These are phyloP conservation scores for Neoboletus subvelutipes DNA, from an alignment of 768 basidiomycete species.

Conservation along the genomic window DNA sequence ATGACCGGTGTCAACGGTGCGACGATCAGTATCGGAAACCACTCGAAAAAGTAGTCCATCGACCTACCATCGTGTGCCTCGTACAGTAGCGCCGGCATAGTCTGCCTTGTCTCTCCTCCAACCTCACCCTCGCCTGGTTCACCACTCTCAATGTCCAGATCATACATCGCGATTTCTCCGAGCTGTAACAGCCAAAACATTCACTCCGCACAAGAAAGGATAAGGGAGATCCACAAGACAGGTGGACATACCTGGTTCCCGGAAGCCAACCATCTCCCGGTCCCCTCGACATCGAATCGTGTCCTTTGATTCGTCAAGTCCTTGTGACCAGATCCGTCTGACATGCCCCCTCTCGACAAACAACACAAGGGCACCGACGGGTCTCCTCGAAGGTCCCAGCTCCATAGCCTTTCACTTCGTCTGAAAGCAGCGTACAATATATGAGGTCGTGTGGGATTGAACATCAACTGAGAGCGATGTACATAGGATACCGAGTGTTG, in stretches of 20 bases:
- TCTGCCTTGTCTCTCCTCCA: slow-evolving; percentile 12
- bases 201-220: neutral
- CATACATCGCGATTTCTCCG: slow-evolving; percentile 62
- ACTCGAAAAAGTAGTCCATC: neutral
- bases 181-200: slow-evolving; percentile 35
- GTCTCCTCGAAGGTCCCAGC: slow-evolving; percentile 78
- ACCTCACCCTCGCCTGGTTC: slow-evolving; percentile 1
- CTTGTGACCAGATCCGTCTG: neutral
- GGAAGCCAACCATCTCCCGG: slow-evolving; percentile 59
- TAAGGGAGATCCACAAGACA: neutral
- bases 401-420: slow-evolving; percentile 53
- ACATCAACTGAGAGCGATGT: slow-evolving; percentile 53
- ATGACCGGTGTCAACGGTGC: neutral
- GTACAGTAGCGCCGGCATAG: slow-evolving; percentile 38
- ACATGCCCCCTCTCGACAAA: slow-evolving; percentile 19
- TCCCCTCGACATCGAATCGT: slow-evolving; percentile 72
- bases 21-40: neutral
- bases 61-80: slow-evolving; percentile 57
- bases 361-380: slow-evolving; percentile 41
- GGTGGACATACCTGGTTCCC: slow-evolving; percentile 62
- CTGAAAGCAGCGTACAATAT: slow-evolving; percentile 81
- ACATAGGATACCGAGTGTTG: neutral
- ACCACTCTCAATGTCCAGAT: slow-evolving; percentile 34
- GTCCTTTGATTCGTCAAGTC: slow-evolving; percentile 71
- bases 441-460: slow-evolving; percentile 71